A percentile compares a stretch with the other conserved stretches of the same genome.
phyloP scores from a whole-genome alignment of 192 early-diverging fungal species.

The Coemansia sp. region DNA sequence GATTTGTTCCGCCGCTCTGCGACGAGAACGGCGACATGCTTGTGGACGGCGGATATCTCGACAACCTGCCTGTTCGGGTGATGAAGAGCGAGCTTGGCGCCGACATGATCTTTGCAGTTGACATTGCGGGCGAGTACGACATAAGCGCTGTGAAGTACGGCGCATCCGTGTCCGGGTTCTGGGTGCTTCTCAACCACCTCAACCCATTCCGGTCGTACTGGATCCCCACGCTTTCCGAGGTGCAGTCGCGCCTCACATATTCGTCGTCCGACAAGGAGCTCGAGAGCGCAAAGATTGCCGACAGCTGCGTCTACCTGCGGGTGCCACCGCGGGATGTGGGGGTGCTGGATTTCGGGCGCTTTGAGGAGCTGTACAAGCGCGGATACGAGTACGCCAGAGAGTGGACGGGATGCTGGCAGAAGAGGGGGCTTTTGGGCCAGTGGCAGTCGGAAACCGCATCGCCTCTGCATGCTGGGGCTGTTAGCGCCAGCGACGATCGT shows the following conservation, averaged over 20 bases:
- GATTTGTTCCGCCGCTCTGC: slow-evolving; percentile 94
- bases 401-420: slow-evolving; percentile 80
- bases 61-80: slow-evolving; percentile 92
- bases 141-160: slow-evolving; percentile 90
- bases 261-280: slow-evolving; percentile 85
- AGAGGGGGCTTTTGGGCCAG: slow-evolving; percentile 65
- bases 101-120: slow-evolving; percentile 89
- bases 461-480: neutral
- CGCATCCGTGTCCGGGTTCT: slow-evolving; percentile 91
- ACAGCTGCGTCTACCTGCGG: slow-evolving; percentile 83
- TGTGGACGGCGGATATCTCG: slow-evolving; percentile 98
- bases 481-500: slow-evolving; percentile 4
- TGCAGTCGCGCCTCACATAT: slow-evolving; percentile 93
- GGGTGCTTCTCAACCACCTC: slow-evolving; percentile 77
- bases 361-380: slow-evolving; percentile 80
- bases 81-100: slow-evolving; percentile 80
- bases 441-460: slow-evolving; percentile 25
- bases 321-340: slow-evolving; percentile 86
- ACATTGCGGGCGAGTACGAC: slow-evolving; percentile 91
- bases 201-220: slow-evolving; percentile 73
- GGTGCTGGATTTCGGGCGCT: slow-evolving; percentile 89
- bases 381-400: slow-evolving; percentile 85
- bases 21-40: slow-evolving; percentile 92
- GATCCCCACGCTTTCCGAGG: slow-evolving; percentile 91
- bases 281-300: slow-evolving; percentile 83